Conservation (phyloP, 768 basidiomycete genomes). For the Panaeolus cyanescens region DNA sequence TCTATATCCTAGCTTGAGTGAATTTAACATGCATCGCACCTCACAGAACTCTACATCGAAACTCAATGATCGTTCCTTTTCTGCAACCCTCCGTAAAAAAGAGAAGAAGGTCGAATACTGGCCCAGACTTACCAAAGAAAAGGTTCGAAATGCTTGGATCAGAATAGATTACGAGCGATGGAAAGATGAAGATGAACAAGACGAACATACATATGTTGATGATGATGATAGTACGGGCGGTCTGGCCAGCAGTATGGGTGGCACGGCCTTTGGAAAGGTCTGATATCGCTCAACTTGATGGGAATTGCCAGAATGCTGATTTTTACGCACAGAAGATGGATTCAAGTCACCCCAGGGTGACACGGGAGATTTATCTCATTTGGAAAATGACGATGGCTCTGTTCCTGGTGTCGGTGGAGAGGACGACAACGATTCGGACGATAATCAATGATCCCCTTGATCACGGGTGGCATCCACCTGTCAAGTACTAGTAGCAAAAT, state of each 20-base stretch:
- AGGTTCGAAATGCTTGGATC: conserved; percentile 74
- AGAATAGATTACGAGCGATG: conserved; percentile 97
- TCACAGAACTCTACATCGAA: conserved; percentile 57
- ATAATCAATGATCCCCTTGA: conserved; percentile 82
- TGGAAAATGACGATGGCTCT: no score
- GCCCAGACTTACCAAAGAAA: conserved; percentile 92
- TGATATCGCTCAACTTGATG: background rate
- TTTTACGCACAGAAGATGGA: conserved; percentile 47
- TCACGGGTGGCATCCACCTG: conserved; percentile 37
- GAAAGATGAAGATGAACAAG: conserved; percentile 98
- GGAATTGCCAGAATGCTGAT: background rate
- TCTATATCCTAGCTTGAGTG: background rate
- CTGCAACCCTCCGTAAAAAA: conserved; percentile 80
- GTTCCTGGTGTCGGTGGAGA: conserved; percentile 27
- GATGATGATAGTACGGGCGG: conserved; percentile 44
- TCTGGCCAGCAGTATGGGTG: no score
- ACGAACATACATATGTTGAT: conserved; percentile 54
- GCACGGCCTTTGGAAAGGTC: conserved; percentile 74
- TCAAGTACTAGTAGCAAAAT: no score
- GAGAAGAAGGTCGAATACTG: conserved; percentile 77
- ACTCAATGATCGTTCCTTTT: conserved; percentile 68
- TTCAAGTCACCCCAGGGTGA: conserved; percentile 47
- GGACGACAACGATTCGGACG: conserved; percentile 53
- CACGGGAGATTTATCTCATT: conserved; percentile 21
- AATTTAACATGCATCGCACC: conserved; percentile 15